These are phyloP conservation scores for Grigorovia humatica DNA, from an alignment of 805 yeast genomes.

Conservation along the genomic window DNA sequence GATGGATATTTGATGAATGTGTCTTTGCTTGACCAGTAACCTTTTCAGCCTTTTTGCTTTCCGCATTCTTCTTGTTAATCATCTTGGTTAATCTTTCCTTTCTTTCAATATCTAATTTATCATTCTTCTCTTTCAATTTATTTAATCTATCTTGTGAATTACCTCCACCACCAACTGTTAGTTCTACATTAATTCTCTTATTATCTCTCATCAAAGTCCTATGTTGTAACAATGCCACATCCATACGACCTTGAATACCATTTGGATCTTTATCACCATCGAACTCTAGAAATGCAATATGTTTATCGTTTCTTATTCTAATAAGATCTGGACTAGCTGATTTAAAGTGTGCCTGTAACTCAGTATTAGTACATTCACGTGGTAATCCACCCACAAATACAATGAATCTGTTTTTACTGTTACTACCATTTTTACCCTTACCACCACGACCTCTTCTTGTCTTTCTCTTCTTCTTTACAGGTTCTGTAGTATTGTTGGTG, in stretches of 20 bases:
- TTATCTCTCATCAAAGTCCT: slow-evolving; percentile 51
- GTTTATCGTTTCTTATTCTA: slow-evolving; percentile 74
- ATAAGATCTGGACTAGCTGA: slow-evolving; percentile 62
- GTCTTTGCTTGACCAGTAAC: background rate
- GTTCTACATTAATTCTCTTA: slow-evolving; percentile 85
- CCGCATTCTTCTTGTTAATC: slow-evolving; percentile 26
- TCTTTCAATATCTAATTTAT: slow-evolving; percentile 61
- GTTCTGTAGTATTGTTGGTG: slow-evolving; percentile 13
- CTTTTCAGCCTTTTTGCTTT: slow-evolving; percentile 13
- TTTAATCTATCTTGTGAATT: slow-evolving; percentile 57
- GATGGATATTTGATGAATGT: slow-evolving; percentile 35
- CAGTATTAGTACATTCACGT: slow-evolving; percentile 51
- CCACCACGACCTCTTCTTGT: slow-evolving; percentile 65
- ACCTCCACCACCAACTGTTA: slow-evolving; percentile 98
- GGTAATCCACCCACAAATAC: slow-evolving; percentile 89
- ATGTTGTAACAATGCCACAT: slow-evolving; percentile 74
- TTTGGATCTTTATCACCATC: slow-evolving; percentile 32
- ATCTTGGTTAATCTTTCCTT: slow-evolving; percentile 42
- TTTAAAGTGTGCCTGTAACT: slow-evolving; percentile 62
- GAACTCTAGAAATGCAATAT: slow-evolving; percentile 88
- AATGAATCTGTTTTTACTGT: slow-evolving; percentile 55
- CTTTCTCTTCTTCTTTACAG: slow-evolving; percentile 40
- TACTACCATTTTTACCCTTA: slow-evolving; percentile 38
- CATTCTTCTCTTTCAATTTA: slow-evolving; percentile 73
- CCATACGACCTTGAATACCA: slow-evolving; percentile 72